Evolutionary conservation across 805 yeast genomes (phyloP), one percentile per base, ranked within the genome.

Genomic region (Suhomyces prunicola): DNA sequence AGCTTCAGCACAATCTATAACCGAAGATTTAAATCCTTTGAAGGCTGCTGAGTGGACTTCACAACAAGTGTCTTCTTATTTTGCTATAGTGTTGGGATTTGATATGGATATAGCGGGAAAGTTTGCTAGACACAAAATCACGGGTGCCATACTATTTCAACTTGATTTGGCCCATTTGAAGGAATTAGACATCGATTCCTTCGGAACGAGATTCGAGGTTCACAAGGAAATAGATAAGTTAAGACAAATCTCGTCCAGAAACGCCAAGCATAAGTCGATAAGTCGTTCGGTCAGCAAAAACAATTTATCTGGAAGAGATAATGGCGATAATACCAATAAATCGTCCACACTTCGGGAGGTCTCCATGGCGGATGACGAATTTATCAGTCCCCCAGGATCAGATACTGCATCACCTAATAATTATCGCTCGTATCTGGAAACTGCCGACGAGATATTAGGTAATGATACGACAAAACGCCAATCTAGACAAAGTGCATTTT

Each of bases 161-260:
- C 77, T 94, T 56, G 97, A 93, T 63, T 77, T 93, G 56, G 80
- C 90, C 1, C 88, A 88, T 62, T 78, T 94, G 62, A 94, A 93
- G 67, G 99, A 94, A 69, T 75, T 94, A 53, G 99, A 92, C 52
- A 93, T 94, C 50, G 79, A 83, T 47, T 88, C 96, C 4, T 94
- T 94, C 73, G 99, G 99, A 26, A 92, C 97, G 0, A 80, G 99
- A 57, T 94, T 91, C 70, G 97, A 92, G 67, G 83, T 94, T 46
- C 86, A 84, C 69, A 91, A 90, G 65, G 96, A 90, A 66, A 93
- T 94, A 61, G 96, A 90, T 66, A 81, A 84, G 36, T 72, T 87
- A 60, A 77, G 77, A 54, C 64, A 67, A 51, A 59, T 63, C 24
- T 48, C 60, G 8, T 39, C 57, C 5, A 57, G 60, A 51, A 54